Percentiles rank a stretch among this genome's conserved stretches.
phyloP scores from a whole-genome alignment of 108 stramenopile genomes.

The Aureococcus anophagefferens region DNA sequence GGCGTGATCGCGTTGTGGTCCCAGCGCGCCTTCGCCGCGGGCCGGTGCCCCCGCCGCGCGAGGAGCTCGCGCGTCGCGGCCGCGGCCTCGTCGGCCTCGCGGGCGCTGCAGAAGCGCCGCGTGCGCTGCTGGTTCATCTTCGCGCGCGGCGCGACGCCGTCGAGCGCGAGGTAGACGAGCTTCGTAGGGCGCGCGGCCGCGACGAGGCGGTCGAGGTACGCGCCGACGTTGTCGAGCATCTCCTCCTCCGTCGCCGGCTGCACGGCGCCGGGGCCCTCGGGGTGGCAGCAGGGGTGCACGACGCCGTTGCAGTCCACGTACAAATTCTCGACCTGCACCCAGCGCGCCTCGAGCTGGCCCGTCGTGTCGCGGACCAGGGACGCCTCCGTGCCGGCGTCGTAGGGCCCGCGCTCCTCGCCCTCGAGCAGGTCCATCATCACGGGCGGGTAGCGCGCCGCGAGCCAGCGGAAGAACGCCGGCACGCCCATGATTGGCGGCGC shows the following conservation, averaged over 20 bases:
- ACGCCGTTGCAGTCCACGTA: slow-evolving; percentile 99
- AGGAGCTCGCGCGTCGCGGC: slow-evolving; percentile 62
- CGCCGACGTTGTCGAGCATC: slow-evolving; percentile 92
- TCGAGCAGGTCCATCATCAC: slow-evolving; percentile 82
- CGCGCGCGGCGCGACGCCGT: slow-evolving; percentile 91
- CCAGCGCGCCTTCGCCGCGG: slow-evolving; percentile 59
- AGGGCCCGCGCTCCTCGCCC: slow-evolving; percentile 57
- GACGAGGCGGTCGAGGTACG: slow-evolving; percentile 74
- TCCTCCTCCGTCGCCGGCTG: slow-evolving; percentile 76
- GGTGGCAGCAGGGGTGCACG: slow-evolving; percentile 78
- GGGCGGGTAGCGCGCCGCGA: slow-evolving; percentile 95
- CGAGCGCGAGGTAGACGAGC: slow-evolving; percentile 83
- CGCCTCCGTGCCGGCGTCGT: slow-evolving; percentile 72
- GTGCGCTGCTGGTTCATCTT: slow-evolving; percentile 96
- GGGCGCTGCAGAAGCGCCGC: slow-evolving; percentile 85
- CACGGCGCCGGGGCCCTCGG: too few relatives aligned
- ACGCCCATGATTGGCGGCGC: slow-evolving; percentile 75
- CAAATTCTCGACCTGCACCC: slow-evolving; percentile 61
- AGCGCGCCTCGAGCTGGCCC: too few relatives aligned
- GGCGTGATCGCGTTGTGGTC: slow-evolving; percentile 99
- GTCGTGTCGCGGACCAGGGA: too few relatives aligned
- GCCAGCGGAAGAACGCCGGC: slow-evolving; percentile 98
- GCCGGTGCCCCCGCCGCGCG: slow-evolving; percentile 43
- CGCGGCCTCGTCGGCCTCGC: slow-evolving; percentile 81
- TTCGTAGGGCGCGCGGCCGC: slow-evolving; percentile 69